phyloP scores from a whole-genome alignment of 306 rosid genomes.

The Vigna reflexopilosa region DNA sequence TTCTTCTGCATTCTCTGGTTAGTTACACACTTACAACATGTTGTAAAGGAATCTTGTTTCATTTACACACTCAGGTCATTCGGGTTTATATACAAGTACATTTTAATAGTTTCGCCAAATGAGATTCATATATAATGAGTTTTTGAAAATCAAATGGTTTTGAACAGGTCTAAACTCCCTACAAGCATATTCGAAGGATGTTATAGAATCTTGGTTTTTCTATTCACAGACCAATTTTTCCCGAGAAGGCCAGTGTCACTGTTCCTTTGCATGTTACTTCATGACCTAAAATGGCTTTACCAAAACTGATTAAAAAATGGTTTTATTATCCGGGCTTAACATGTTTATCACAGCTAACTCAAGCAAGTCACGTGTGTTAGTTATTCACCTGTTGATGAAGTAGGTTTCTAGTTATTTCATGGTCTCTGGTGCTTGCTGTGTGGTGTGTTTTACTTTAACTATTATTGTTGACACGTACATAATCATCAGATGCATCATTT shows the following conservation, averaged over 20 bases:
- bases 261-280: conserved; percentile 12
- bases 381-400: conserved; percentile 24
- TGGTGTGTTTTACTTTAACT: conserved; percentile 22
- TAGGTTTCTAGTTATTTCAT: conserved; percentile 13
- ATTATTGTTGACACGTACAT: conserved; percentile 42
- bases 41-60: conserved; percentile 25
- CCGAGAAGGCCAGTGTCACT: neutral
- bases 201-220: conserved; percentile 25
- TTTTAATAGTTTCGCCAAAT: conserved; percentile 2
- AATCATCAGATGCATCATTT: conserved; percentile 57
- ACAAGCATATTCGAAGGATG: neutral
- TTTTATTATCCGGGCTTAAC: conserved; percentile 5
- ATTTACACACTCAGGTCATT: neutral
- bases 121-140: conserved; percentile 12
- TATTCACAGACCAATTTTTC: conserved; percentile 2
- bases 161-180: conserved; percentile 19
- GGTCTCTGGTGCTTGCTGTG: conserved; percentile 18
- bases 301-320: neutral
- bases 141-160: conserved; percentile 28
- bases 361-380: conserved; percentile 3
- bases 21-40: neutral
- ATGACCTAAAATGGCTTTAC: neutral
- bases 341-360: neutral
- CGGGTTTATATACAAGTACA: conserved; percentile 1
- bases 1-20: conserved; percentile 22